Conservation (phyloP, 2,329 filamentous ascomycete genomes). For the Phialemonium atrogriseum region DNA sequence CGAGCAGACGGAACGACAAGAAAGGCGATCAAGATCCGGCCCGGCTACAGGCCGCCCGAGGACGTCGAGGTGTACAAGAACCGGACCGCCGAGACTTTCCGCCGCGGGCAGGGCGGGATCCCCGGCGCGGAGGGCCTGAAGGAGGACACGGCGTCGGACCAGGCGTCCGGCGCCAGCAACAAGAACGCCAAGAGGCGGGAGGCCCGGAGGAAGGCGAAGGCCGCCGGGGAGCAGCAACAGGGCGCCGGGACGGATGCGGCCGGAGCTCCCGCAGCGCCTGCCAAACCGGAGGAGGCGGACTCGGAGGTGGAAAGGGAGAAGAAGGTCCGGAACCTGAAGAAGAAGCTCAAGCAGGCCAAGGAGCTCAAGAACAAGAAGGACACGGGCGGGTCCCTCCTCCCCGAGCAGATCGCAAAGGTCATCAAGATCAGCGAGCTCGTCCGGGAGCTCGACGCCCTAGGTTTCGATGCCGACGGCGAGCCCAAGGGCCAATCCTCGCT, state of each 20-base stretch:
- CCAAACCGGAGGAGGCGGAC: constrained; percentile 41
- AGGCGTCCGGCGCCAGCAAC: constrained; percentile 48
- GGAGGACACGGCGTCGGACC: constrained; percentile 32
- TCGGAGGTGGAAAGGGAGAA: constrained; percentile 78
- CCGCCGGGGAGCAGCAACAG: constrained; percentile 51
- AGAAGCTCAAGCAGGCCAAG: constrained; percentile 89
- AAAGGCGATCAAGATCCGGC: constrained; percentile 87
- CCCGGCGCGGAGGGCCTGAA: constrained; percentile 61
- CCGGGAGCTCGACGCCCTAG: constrained; percentile 75
- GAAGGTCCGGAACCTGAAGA: constrained; percentile 82
- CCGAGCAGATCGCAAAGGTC: constrained; percentile 95
- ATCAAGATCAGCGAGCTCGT: constrained; percentile 95
- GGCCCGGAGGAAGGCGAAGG: constrained; percentile 46
- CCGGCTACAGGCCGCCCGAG: constrained; percentile 88
- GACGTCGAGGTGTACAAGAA: constrained; percentile 97
- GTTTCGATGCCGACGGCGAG: constrained; percentile 74
- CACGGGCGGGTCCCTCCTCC: constrained; percentile 70
- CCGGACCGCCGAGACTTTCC: constrained; percentile 76
- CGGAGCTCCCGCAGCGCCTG: constrained; percentile 16
- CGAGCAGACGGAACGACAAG: constrained; percentile 86
- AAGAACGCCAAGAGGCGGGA: constrained; percentile 79
- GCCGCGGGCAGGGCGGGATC: constrained; percentile 61
- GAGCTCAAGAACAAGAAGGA: constrained; percentile 90
- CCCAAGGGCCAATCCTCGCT: constrained; percentile 23
- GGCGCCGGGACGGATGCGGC: constrained; percentile 40